Percentiles rank a stretch among this genome's conserved stretches.
Conservation (phyloP, 768 basidiomycete genomes). For the Suillus luteus region DNA sequence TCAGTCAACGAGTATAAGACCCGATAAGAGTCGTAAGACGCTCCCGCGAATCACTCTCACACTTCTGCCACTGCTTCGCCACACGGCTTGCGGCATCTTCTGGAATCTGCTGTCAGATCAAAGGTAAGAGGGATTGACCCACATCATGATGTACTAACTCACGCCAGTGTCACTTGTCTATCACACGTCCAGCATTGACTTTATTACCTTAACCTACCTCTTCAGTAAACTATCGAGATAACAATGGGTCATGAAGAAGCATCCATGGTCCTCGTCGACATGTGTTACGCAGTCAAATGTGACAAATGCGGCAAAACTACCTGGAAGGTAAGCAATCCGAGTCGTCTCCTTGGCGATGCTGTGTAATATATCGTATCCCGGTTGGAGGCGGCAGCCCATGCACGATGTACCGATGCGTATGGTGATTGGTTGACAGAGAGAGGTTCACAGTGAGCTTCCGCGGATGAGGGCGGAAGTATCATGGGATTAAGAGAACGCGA, state of each 20-base stretch:
- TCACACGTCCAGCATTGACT: constrained; percentile 19
- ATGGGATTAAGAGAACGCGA: constrained; percentile 8
- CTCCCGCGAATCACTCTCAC: constrained; percentile 9
- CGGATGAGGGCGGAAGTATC: constrained; percentile 16
- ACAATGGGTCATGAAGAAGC: constrained; percentile 26
- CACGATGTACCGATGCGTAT: constrained; percentile 16
- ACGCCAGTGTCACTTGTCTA: neutral
- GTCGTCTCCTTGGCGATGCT: constrained; percentile 29
- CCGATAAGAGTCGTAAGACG: constrained; percentile 4
- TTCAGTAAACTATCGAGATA: constrained; percentile 15
- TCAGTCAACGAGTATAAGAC: neutral
- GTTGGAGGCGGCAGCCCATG: constrained; percentile 24
- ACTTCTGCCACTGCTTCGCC: constrained; percentile 9
- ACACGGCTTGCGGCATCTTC: neutral
- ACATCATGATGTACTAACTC: constrained; percentile 7
- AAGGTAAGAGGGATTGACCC: constrained; percentile 4
- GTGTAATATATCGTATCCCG: constrained; percentile 19
- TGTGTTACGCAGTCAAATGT: constrained; percentile 62
- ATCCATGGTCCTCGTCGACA: constrained; percentile 44
- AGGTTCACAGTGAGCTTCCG: constrained; percentile 18
- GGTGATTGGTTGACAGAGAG: constrained; percentile 18
- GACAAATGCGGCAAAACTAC: constrained; percentile 65
- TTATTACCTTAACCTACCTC: constrained; percentile 37
- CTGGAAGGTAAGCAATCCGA: constrained; percentile 56
- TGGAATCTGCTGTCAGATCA: neutral